Conservation (phyloP, 1,139 yeast species). For the Hansenula lynferdii region DNA sequence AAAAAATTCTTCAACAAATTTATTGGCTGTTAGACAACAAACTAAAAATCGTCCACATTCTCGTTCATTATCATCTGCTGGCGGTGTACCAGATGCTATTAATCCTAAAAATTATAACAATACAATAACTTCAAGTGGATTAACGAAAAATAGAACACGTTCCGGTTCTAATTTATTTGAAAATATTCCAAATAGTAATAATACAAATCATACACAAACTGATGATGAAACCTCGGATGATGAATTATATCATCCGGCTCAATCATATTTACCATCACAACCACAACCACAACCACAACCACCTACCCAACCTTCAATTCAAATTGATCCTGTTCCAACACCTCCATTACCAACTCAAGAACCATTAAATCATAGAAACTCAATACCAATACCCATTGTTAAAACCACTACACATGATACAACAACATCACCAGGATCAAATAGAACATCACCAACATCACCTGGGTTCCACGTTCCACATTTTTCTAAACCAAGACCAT, state of each 20-base stretch:
- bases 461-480: slow-evolving; percentile 3
- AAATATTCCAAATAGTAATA: neutral
- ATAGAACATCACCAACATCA: slow-evolving; percentile 1
- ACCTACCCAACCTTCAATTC: neutral
- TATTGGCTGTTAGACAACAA: neutral
- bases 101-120: slow-evolving; percentile 9
- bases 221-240: slow-evolving; percentile 23
- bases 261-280: neutral
- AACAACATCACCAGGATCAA: slow-evolving; percentile 9
- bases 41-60: slow-evolving; percentile 39
- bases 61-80: slow-evolving; percentile 51
- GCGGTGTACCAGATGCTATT: slow-evolving; percentile 45
- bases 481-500: slow-evolving; percentile 13
- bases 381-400: slow-evolving; percentile 1
- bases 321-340: neutral
- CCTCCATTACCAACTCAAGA: neutral
- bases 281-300: neutral
- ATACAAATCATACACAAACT: neutral
- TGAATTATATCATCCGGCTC: slow-evolving; percentile 6
- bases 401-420: neutral
- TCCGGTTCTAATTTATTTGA: slow-evolving; percentile 2
- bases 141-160: slow-evolving; percentile 2
- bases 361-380: neutral
- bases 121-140: slow-evolving; percentile 6
- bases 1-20: neutral